These are phyloP conservation scores for Dryas drummondii DNA, from an alignment of 306 rosid genomes.

Conservation along the genomic window DNA sequence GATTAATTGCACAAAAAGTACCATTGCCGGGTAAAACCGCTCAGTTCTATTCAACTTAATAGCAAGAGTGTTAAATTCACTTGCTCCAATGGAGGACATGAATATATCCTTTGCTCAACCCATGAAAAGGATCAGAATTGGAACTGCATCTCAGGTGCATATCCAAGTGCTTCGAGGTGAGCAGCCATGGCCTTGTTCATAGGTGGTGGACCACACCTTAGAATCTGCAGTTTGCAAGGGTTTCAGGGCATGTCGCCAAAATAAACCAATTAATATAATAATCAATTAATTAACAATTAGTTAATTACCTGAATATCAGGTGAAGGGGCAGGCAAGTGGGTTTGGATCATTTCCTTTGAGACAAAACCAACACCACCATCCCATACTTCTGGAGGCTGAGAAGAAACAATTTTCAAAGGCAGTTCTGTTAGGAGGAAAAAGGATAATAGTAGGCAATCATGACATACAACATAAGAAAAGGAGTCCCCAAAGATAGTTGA, in stretches of 20 bases:
- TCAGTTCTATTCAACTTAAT: neutral
- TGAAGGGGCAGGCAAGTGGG: slow-evolving; percentile 80
- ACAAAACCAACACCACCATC: slow-evolving; percentile 90
- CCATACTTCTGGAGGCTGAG: slow-evolving; percentile 93
- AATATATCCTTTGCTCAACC: neutral
- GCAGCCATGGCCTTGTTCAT: slow-evolving; percentile 98
- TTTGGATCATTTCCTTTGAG: slow-evolving; percentile 84
- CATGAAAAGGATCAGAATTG: slow-evolving; percentile 60
- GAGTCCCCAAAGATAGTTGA: neutral
- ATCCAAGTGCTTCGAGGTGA: slow-evolving; percentile 72
- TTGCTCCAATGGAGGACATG: neutral
- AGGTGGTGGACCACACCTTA: slow-evolving; percentile 96
- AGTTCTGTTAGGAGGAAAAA: slow-evolving; percentile 5
- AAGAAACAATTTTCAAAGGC: slow-evolving; percentile 20
- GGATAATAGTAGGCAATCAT: neutral
- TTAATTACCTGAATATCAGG: slow-evolving; percentile 62
- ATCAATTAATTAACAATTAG: neutral
- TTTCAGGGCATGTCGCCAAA: neutral
- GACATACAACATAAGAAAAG: neutral
- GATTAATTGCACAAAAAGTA: too few relatives aligned
- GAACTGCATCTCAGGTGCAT: slow-evolving; percentile 76
- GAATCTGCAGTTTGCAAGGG: slow-evolving; percentile 46
- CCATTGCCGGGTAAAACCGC: too few relatives aligned
- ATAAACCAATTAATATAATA: neutral
- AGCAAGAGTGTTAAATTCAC: neutral